phyloP scores from a whole-genome alignment of 2,329 filamentous ascomycete genomes.

The Fusarium secorum region DNA sequence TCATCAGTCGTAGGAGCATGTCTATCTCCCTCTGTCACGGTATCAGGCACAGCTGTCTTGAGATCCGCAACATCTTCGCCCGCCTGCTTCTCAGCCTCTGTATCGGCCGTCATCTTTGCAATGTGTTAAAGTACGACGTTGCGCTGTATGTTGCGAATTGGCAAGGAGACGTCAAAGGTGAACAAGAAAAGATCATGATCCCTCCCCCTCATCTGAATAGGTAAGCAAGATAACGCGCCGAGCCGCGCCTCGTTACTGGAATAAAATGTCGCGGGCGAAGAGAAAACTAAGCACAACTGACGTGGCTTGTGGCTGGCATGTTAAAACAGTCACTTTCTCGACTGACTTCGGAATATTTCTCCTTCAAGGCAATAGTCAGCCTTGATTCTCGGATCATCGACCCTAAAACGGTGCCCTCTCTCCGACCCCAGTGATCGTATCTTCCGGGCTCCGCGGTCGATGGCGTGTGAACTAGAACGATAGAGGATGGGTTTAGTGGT shows the following conservation, averaged over 20 bases:
- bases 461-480: neutral
- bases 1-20: slow-evolving; percentile 7
- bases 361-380: neutral
- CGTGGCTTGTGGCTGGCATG: neutral
- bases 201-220: neutral
- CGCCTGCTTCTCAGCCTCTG: neutral
- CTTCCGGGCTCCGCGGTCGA: neutral
- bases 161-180: neutral
- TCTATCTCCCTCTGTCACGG: neutral
- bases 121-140: rapidly evolving
- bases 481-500: neutral
- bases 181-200: neutral
- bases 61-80: neutral
- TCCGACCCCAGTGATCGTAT: neutral
- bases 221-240: neutral
- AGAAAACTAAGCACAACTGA: neutral
- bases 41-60: neutral
- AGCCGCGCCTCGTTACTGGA: slow-evolving; percentile 15
- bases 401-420: neutral
- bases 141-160: rapidly evolving
- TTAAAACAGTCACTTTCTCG: neutral
- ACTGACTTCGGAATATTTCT: neutral
- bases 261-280: slow-evolving; percentile 1
- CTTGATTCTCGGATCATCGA: neutral
- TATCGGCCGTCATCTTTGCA: neutral